These are phyloP conservation scores for Scopulariopsis brevicaulis DNA, from an alignment of 2,329 filamentous ascomycete species.

Conservation along the genomic window DNA sequence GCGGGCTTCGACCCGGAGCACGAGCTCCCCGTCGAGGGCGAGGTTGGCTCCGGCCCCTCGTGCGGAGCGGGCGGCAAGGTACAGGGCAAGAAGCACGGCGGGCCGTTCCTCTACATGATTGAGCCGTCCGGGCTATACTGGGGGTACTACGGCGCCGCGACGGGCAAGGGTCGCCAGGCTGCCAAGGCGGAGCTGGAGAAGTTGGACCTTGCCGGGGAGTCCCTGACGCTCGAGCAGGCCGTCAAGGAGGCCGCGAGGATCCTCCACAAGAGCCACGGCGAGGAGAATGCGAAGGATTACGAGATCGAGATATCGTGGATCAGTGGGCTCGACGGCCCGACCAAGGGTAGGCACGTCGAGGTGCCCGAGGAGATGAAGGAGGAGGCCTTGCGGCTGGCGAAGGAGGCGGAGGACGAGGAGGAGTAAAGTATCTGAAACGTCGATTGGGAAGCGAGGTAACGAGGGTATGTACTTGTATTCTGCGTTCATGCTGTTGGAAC, in stretches of 20 bases:
- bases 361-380: conserved; percentile 84
- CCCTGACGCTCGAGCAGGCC: conserved; percentile 69
- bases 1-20: conserved; percentile 87
- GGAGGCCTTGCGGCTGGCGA: conserved; percentile 86
- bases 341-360: conserved; percentile 84
- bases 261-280: conserved; percentile 94
- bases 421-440: conserved; percentile 29
- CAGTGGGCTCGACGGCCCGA: conserved; percentile 72
- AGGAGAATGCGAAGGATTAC: conserved; percentile 99
- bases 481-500: conserved; percentile 3
- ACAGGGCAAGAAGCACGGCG: conserved; percentile 63
- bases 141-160: conserved; percentile 97
- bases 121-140: conserved; percentile 95
- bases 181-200: conserved; percentile 99
- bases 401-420: conserved; percentile 78
- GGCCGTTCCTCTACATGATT: conserved; percentile 96
- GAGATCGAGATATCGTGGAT: conserved; percentile 99
- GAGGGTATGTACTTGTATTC: conserved; percentile 4
- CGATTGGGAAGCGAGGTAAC: not conserved
- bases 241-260: conserved; percentile 96
- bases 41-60: conserved; percentile 72
- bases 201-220: conserved; percentile 71
- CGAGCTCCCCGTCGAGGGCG: conserved; percentile 76
- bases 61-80: conserved; percentile 78
- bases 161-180: conserved; percentile 90